Percentiles rank a stretch among this genome's conserved stretches.
These are phyloP conservation scores for Ephemerocybe angulata DNA, from an alignment of 768 basidiomycete genomes.

Conservation along the genomic window DNA sequence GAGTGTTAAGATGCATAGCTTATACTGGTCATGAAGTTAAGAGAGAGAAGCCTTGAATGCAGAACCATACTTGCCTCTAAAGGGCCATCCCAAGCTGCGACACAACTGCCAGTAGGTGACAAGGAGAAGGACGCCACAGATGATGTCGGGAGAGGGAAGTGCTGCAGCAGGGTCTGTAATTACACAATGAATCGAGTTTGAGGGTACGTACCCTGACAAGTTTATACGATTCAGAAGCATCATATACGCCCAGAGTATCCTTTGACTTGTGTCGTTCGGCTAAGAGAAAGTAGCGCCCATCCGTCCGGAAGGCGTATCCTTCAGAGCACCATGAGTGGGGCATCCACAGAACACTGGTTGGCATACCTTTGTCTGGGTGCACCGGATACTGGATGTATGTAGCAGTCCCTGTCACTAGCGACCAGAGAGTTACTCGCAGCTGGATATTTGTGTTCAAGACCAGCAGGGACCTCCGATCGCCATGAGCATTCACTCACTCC, in stretches of 20 bases:
- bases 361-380: slow-evolving; percentile 71
- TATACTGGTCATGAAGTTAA: slow-evolving; percentile 51
- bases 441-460: slow-evolving; percentile 26
- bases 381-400: slow-evolving; percentile 85
- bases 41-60: not conserved
- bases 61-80: slow-evolving; percentile 56
- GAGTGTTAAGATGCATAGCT: slow-evolving; percentile 65
- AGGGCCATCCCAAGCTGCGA: slow-evolving; percentile 82
- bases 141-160: slow-evolving; percentile 76
- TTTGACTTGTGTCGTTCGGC: slow-evolving; percentile 90
- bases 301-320: slow-evolving; percentile 78
- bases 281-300: slow-evolving; percentile 80
- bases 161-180: slow-evolving; percentile 42
- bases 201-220: slow-evolving; percentile 58
- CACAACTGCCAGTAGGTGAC: slow-evolving; percentile 71
- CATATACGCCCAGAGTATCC: slow-evolving; percentile 84
- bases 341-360: not conserved
- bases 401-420: slow-evolving; percentile 67
- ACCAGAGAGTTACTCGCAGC: slow-evolving; percentile 88
- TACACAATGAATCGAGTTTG: not conserved
- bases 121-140: slow-evolving; percentile 68
- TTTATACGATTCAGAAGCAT: slow-evolving; percentile 63
- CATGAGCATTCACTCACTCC: slow-evolving; percentile 56
- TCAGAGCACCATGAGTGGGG: not conserved
- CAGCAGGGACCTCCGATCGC: slow-evolving; percentile 1